A percentile compares a stretch with the other conserved stretches of the same genome.
These are phyloP conservation scores for Wallacemonas rigidus DNA, from an alignment of 208 protist species.

Conservation along the genomic window DNA sequence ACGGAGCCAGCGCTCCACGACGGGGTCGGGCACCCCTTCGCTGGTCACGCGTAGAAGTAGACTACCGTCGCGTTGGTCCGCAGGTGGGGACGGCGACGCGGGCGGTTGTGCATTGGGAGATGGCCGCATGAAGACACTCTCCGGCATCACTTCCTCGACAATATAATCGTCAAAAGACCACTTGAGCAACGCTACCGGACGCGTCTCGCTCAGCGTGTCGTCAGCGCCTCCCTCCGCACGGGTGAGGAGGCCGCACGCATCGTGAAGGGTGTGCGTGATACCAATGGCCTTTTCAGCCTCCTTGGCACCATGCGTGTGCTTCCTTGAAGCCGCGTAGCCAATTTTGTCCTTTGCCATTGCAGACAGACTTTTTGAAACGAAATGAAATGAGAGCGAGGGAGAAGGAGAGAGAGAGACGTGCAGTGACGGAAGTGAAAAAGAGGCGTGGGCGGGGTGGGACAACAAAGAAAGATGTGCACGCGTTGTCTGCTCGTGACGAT, in stretches of 20 bases:
- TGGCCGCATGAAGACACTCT: constrained; percentile 11
- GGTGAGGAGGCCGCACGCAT: background rate
- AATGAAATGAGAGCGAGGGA: background rate
- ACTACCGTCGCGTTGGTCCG: background rate
- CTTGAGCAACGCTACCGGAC: constrained; percentile 73
- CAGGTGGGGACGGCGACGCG: background rate
- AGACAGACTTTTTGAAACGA: background rate
- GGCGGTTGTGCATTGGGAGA: background rate
- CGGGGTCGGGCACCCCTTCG: constrained; percentile 67
- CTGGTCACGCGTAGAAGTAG: constrained; percentile 55
- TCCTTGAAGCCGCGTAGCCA: constrained; percentile 50
- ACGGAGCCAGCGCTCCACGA: constrained; percentile 36
- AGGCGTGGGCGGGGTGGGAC: background rate
- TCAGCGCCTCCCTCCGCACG: no score
- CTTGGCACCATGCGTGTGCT: constrained; percentile 45
- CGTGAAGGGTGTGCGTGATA: constrained; percentile 44
- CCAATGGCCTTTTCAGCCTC: constrained; percentile 64
- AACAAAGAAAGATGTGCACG: no score
- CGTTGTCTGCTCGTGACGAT: no score
- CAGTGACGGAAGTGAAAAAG: background rate
- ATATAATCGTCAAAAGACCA: constrained; percentile 88
- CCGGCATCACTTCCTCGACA: constrained; percentile 65
- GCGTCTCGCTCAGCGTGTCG: constrained; percentile 6
- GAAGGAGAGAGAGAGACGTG: background rate
- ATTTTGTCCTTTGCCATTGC: constrained; percentile 76